phyloP scores from a whole-genome alignment of 78 protist genomes.

The Chrysochromulina parva region DNA sequence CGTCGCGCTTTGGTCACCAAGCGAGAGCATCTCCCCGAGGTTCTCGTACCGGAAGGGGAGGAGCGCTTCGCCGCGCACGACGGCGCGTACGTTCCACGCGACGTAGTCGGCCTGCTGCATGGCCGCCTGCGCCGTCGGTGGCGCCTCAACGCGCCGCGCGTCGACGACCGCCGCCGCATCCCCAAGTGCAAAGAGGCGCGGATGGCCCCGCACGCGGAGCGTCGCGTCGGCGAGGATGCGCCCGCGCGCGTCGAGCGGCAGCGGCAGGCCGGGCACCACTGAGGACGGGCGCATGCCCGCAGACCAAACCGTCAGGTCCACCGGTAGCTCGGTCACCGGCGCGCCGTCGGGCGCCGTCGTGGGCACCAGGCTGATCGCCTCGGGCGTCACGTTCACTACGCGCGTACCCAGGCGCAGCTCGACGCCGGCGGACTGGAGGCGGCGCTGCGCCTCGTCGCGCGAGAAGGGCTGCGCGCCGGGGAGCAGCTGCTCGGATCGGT shows the following conservation, averaged over 20 bases:
- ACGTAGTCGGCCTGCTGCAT: slow-evolving; percentile 18
- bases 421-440: too few species aligned
- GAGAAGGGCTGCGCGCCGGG: too few species aligned
- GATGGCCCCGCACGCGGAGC: background rate
- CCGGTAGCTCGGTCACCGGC: background rate
- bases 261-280: background rate
- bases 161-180: background rate
- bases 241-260: background rate
- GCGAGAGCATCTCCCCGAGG: slow-evolving; percentile 3
- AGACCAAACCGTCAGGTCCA: background rate
- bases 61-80: background rate
- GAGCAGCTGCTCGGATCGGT: too few species aligned
- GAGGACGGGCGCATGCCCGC: background rate
- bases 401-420: too few species aligned
- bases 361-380: too few species aligned
- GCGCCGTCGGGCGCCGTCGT: too few species aligned
- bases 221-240: background rate
- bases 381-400: too few species aligned
- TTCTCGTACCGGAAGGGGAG: background rate
- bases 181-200: background rate
- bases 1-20: background rate
- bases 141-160: background rate
- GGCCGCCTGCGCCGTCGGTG: slow-evolving; percentile 13
- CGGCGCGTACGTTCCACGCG: background rate
- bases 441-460: too few species aligned